A percentile compares a stretch with the other conserved stretches of the same genome.
Evolutionary conservation across 176 grass and related monocot species (phyloP).

Genomic region (Bromus sterilis): DNA sequence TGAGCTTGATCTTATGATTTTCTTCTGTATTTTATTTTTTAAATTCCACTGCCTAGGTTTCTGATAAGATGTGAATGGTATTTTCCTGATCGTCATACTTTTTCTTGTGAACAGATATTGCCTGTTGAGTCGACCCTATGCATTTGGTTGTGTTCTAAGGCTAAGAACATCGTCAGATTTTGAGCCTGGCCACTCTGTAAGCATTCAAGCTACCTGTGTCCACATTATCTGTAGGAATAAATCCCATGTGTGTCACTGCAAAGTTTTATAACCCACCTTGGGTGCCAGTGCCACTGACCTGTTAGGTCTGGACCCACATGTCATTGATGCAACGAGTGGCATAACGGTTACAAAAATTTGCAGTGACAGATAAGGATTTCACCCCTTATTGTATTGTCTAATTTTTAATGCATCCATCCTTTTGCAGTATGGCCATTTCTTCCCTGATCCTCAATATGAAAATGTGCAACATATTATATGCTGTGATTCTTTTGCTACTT

Average conservation of each 20-base stretch:
- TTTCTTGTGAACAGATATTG: slow-evolving; percentile 55
- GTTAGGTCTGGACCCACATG: background rate
- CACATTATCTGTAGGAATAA: background rate
- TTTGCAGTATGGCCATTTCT: slow-evolving; percentile 96
- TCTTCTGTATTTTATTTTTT: slow-evolving; percentile 1
- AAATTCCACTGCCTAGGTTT: background rate
- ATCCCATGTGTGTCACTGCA: background rate
- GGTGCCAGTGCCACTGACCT: background rate
- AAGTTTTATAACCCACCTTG: background rate
- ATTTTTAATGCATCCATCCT: slow-evolving; percentile 8
- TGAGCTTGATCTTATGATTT: slow-evolving; percentile 32
- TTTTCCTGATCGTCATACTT: background rate
- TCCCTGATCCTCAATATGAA: slow-evolving; percentile 95
- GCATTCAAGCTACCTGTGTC: slow-evolving; percentile 26
- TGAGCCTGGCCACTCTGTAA: slow-evolving; percentile 69
- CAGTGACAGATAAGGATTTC: background rate
- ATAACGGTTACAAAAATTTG: background rate
- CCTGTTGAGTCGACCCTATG: slow-evolving; percentile 93
- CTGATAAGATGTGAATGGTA: background rate
- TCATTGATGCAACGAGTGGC: background rate
- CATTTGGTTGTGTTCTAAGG: slow-evolving; percentile 93
- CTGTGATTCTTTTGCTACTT: slow-evolving; percentile 98
- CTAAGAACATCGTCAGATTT: slow-evolving; percentile 97
- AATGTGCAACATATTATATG: slow-evolving; percentile 99
- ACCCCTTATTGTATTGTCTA: background rate